phyloP scores from a whole-genome alignment of 306 rosid genomes.

The Cicer arietinum region DNA sequence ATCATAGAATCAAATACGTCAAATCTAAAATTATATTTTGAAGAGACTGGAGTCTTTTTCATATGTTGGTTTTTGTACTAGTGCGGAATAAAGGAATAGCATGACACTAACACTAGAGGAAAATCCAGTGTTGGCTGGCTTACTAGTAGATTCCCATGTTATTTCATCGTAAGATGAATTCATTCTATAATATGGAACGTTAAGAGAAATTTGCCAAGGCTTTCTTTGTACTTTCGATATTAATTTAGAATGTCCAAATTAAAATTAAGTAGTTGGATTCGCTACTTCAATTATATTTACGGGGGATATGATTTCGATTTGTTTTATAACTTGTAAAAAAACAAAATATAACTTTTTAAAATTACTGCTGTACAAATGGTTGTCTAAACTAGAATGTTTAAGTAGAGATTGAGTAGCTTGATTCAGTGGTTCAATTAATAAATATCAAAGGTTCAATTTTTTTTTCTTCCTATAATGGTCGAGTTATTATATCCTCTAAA shows the following conservation, averaged over 20 bases:
- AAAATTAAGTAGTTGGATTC: conserved; percentile 1
- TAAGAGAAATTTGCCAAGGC: not conserved
- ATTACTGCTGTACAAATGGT: too few species aligned
- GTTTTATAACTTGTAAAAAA: too few species aligned
- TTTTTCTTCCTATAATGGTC: too few species aligned
- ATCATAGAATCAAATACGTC: not conserved
- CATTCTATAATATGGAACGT: not conserved
- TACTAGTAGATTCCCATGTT: too few species aligned
- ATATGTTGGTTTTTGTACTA: not conserved
- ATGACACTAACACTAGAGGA: not conserved
- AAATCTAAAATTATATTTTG: not conserved
- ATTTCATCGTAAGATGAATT: too few species aligned
- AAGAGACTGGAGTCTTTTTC: not conserved
- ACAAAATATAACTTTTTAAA: too few species aligned
- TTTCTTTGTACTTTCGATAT: not conserved
- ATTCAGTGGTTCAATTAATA: too few species aligned
- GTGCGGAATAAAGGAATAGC: not conserved
- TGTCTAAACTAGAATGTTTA: too few species aligned
- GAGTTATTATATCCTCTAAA: not conserved
- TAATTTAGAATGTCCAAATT: conserved; percentile 8
- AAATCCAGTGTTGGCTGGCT: not conserved
- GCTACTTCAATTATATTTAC: not conserved
- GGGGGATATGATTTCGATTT: too few species aligned
- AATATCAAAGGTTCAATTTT: not conserved
- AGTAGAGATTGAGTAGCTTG: too few species aligned